A percentile compares a stretch with the other conserved stretches of the same genome.
phyloP scores from a whole-genome alignment of 164 flowering plant genomes.

The Chimonanthus praecox region DNA sequence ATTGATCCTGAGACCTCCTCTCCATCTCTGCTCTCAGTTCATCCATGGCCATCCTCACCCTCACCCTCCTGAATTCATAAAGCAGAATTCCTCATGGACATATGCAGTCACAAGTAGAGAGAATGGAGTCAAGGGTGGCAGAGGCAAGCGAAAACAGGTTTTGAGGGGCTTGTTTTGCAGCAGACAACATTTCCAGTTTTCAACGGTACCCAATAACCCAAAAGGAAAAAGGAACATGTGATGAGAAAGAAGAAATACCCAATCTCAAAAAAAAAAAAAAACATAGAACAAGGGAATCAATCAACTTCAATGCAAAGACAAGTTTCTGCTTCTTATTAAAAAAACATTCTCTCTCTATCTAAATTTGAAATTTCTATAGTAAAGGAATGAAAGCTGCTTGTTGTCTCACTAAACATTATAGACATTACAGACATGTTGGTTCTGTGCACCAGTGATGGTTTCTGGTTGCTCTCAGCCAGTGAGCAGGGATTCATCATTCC shows the following conservation, averaged over 20 bases:
- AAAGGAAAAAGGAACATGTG: not conserved
- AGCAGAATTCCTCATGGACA: conserved; percentile 69
- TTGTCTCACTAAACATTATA: conserved; percentile 11
- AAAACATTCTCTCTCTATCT: conserved; percentile 3
- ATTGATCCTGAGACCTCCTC: conserved; percentile 23
- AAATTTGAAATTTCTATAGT: not conserved
- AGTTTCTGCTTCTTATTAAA: not conserved
- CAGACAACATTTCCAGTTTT: conserved; percentile 2
- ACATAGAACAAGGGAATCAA: conserved; percentile 3
- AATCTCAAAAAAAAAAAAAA: not conserved
- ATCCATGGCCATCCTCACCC: conserved; percentile 49
- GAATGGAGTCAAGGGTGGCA: not conserved
- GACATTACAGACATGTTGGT: not conserved
- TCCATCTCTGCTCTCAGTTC: conserved; percentile 73
- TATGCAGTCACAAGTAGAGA: conserved; percentile 80
- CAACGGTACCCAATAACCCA: not conserved
- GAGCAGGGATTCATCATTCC: no score
- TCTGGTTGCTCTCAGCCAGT: no score
- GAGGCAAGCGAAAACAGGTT: conserved; percentile 13
- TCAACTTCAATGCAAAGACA: conserved; percentile 19
- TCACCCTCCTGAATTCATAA: conserved; percentile 50
- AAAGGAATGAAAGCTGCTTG: conserved; percentile 16
- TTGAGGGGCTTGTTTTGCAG: conserved; percentile 13
- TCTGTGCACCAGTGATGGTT: no score
- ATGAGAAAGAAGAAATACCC: conserved; percentile 9